Conservation (phyloP, 768 basidiomycete genomes). For the Lentinula aciculospora region DNA sequence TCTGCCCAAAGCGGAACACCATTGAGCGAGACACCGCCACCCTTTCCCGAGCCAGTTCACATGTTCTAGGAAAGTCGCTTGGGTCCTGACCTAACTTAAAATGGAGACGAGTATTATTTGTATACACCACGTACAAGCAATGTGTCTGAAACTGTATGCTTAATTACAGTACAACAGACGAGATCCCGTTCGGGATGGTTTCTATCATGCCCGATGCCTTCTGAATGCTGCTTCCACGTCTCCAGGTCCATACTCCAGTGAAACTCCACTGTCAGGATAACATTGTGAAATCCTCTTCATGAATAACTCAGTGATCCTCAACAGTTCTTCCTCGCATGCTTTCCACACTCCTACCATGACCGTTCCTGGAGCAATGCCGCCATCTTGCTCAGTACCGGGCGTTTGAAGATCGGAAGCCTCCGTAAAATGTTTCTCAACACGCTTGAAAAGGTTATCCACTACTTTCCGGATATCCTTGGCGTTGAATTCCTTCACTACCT, state of each 20-base stretch:
- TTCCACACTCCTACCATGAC: constrained; percentile 86
- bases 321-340: constrained; percentile 81
- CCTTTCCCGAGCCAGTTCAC: constrained; percentile 37
- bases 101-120: not conserved
- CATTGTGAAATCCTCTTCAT: constrained; percentile 66
- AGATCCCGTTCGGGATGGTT: not conserved
- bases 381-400: constrained; percentile 48
- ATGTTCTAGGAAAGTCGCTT: not conserved
- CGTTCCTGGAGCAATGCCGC: constrained; percentile 50
- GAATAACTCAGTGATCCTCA: constrained; percentile 69
- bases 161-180: not conserved
- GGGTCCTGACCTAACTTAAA: too few relatives aligned
- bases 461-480: constrained; percentile 88
- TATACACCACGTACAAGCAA: not conserved
- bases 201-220: constrained; percentile 38
- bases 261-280: constrained; percentile 68
- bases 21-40: constrained; percentile 13
- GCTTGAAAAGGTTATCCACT: constrained; percentile 79
- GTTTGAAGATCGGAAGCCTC: constrained; percentile 61
- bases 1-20: constrained; percentile 13
- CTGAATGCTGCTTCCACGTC: constrained; percentile 82
- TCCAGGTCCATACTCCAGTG: constrained; percentile 64
- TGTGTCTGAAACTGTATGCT: not conserved
- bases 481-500: constrained; percentile 78
- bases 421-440: constrained; percentile 95